A percentile compares a stretch with the other conserved stretches of the same genome.
Conservation (phyloP, 139 green algal species). For the Asterochloris sp. region DNA sequence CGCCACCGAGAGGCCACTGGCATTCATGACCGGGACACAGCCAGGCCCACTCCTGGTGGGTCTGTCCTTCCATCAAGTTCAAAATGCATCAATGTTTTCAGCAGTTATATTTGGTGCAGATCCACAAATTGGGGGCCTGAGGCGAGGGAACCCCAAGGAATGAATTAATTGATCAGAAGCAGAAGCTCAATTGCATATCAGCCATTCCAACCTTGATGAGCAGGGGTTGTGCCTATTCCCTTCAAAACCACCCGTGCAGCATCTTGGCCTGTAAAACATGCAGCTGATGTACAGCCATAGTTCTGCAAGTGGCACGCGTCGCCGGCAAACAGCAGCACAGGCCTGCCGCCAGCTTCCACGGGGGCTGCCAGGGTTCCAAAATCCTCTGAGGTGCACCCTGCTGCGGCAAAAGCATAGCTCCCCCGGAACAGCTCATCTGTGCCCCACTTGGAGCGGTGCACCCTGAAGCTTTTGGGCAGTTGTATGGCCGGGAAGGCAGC, state of each 20-base stretch:
- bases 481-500: conserved; percentile 12
- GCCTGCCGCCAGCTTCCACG: background rate
- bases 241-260: conserved; percentile 4
- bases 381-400: background rate
- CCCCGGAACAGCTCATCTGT: conserved; percentile 11
- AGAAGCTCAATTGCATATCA: background rate
- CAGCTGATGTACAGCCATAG: conserved; percentile 20
- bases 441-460: conserved; percentile 18
- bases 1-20: background rate
- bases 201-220: background rate
- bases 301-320: conserved; percentile 10
- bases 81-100: background rate
- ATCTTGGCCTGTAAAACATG: conserved; percentile 16
- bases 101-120: background rate
- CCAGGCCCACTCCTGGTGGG: background rate
- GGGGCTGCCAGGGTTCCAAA: background rate
- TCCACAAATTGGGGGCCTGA: background rate
- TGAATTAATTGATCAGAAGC: background rate
- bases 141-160: background rate
- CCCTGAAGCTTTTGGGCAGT: background rate
- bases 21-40: background rate
- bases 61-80: background rate
- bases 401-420: conserved; percentile 19
- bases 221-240: background rate
- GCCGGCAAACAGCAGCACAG: conserved; percentile 20